A percentile compares a stretch with the other conserved stretches of the same genome.
These are phyloP conservation scores for Botryotinia convoluta DNA, from an alignment of 2,329 filamentous ascomycete species.

Conservation along the genomic window DNA sequence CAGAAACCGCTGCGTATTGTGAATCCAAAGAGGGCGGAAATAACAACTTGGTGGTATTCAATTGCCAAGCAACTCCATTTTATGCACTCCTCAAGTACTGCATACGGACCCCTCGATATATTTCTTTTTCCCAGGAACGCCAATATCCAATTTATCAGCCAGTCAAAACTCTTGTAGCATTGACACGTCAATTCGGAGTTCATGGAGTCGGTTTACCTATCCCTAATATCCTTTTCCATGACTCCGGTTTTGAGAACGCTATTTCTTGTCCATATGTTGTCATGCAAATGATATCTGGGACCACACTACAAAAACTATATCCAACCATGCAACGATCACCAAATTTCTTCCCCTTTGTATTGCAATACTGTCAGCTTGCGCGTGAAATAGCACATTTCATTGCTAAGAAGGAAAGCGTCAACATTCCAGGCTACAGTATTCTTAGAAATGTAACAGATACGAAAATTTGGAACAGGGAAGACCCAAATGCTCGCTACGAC, in stretches of 20 bases:
- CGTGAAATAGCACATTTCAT: not conserved
- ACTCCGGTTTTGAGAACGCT: not conserved
- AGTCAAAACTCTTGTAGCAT: not conserved
- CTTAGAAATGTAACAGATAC: not conserved
- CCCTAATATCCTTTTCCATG: not conserved
- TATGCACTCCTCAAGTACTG: not conserved
- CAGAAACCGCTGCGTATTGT: not conserved
- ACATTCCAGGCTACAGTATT: not conserved
- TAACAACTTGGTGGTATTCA: not conserved
- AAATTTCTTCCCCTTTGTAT: too few relatives aligned
- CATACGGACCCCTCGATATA: not conserved
- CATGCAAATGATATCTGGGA: not conserved
- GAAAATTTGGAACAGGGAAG: not conserved
- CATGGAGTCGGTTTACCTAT: not conserved
- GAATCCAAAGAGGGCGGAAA: not conserved
- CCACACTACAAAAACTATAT: not conserved
- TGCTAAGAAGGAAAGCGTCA: not conserved
- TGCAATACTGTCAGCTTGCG: not conserved
- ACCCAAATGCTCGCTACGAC: not conserved
- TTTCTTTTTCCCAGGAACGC: not conserved
- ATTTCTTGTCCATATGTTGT: not conserved
- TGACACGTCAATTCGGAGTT: not conserved
- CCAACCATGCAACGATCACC: too few relatives aligned
- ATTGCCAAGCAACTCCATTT: not conserved
- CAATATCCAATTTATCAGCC: not conserved